Percentiles rank a stretch among this genome's conserved stretches.
These are phyloP conservation scores for Citrullus colocynthis DNA, from an alignment of 306 rosid species.

Conservation along the genomic window DNA sequence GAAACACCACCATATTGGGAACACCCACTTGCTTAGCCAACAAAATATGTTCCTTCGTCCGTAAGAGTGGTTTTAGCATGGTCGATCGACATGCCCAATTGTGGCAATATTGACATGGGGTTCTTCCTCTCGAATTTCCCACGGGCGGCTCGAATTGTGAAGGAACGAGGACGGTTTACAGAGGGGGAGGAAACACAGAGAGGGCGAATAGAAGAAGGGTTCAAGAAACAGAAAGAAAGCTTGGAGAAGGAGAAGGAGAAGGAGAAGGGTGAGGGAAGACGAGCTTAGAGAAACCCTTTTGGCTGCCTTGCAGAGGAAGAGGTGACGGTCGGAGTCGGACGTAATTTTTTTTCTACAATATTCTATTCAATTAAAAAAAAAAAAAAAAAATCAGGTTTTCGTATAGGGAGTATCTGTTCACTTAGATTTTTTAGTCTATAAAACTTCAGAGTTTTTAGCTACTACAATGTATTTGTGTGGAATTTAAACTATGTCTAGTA, in stretches of 20 bases:
- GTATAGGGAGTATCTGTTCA: no score
- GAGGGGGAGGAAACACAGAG: constrained; percentile 17
- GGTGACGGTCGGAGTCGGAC: no score
- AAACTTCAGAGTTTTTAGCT: no score
- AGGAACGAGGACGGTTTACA: constrained; percentile 22
- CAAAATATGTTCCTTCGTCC: constrained; percentile 71
- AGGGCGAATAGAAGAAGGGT: constrained; percentile 48
- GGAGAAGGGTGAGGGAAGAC: constrained; percentile 17
- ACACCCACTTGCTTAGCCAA: constrained; percentile 82
- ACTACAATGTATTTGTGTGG: no score
- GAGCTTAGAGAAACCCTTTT: constrained; percentile 26
- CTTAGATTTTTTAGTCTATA: no score
- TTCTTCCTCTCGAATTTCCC: constrained; percentile 77
- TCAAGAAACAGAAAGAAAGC: constrained; percentile 52
- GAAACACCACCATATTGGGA: constrained; percentile 63
- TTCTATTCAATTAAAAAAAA: no score
- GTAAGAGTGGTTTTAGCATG: constrained; percentile 82
- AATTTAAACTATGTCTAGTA: no score
- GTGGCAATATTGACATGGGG: constrained; percentile 88
- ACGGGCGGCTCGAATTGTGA: constrained; percentile 66
- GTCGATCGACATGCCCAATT: constrained; percentile 67
- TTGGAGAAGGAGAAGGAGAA: constrained; percentile 15
- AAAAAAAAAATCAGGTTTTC: no score
- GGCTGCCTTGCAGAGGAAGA: no score
- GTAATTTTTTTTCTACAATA: no score